Percentiles rank a stretch among this genome's conserved stretches.
phyloP scores from a whole-genome alignment of 1,284 basidiomycete species.

The Spongiforma sp. region DNA sequence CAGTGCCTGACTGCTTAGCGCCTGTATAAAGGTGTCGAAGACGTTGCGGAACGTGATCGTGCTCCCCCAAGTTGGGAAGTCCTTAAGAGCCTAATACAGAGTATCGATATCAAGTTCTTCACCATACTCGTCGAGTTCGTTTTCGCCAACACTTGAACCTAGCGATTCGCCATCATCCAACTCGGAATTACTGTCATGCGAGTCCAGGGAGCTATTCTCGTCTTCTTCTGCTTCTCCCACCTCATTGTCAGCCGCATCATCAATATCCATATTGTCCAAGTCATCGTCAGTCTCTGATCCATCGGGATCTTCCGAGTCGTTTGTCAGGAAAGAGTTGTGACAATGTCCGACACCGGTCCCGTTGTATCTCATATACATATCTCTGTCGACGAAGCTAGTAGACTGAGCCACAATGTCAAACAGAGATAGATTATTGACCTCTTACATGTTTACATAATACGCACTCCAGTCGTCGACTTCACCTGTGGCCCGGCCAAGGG shows the following conservation, averaged over 20 bases:
- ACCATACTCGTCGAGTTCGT: background rate
- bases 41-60: no score
- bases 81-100: background rate
- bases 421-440: background rate
- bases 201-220: background rate
- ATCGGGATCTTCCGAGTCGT: background rate
- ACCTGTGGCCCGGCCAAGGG: background rate
- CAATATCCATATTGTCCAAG: background rate
- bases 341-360: conserved; percentile 12
- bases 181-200: background rate
- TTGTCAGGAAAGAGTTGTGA: background rate
- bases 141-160: background rate
- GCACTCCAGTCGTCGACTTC: conserved; percentile 17
- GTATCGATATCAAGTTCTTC: background rate
- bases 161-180: background rate
- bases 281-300: background rate
- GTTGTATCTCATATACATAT: conserved; percentile 17
- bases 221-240: background rate
- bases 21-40: no score
- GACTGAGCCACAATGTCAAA: background rate
- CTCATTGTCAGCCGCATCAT: background rate
- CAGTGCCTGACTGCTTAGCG: no score
- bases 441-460: conserved; percentile 26
- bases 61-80: no score
- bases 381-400: conserved; percentile 16